phyloP scores from a whole-genome alignment of 495 filamentous ascomycete species.

The Mytilinidion resinicola region DNA sequence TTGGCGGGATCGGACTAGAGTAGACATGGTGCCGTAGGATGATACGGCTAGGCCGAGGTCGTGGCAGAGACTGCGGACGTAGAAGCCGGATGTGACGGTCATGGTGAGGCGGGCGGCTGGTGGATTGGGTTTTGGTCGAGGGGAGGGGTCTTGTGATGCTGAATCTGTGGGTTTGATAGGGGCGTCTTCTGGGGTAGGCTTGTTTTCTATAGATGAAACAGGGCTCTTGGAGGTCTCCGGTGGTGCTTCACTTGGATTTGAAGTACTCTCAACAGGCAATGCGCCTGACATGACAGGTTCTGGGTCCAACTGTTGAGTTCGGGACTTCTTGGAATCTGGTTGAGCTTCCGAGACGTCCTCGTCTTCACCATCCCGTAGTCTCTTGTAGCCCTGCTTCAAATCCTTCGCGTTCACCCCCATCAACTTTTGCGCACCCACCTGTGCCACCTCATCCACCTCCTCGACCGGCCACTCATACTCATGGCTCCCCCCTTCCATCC shows the following conservation, averaged over 20 bases:
- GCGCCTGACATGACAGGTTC: slow-evolving; percentile 4
- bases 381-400: neutral
- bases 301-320: neutral
- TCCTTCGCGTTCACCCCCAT: slow-evolving; percentile 14
- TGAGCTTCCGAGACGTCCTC: neutral
- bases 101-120: slow-evolving; percentile 77
- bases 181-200: slow-evolving; percentile 1
- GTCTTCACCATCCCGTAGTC: slow-evolving; percentile 3
- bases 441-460: slow-evolving; percentile 65
- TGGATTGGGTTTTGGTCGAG: slow-evolving; percentile 44
- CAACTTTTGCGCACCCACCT: slow-evolving; percentile 65
- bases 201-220: neutral
- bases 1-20: slow-evolving; percentile 73
- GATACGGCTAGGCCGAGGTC: slow-evolving; percentile 80
- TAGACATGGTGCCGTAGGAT: slow-evolving; percentile 80
- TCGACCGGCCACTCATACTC: slow-evolving; percentile 62
- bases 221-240: too few relatives aligned
- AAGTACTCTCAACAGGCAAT: neutral
- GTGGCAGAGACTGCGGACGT: slow-evolving; percentile 88
- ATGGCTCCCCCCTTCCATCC: slow-evolving; percentile 79
- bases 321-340: slow-evolving; percentile 4
- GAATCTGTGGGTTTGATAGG: slow-evolving; percentile 4
- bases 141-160: slow-evolving; percentile 19
- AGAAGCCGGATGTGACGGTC: slow-evolving; percentile 94
- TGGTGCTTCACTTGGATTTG: neutral